Base-by-base conservation (phyloP, 305 asterid genomes). In the Fraxinus dipetala region DNA sequence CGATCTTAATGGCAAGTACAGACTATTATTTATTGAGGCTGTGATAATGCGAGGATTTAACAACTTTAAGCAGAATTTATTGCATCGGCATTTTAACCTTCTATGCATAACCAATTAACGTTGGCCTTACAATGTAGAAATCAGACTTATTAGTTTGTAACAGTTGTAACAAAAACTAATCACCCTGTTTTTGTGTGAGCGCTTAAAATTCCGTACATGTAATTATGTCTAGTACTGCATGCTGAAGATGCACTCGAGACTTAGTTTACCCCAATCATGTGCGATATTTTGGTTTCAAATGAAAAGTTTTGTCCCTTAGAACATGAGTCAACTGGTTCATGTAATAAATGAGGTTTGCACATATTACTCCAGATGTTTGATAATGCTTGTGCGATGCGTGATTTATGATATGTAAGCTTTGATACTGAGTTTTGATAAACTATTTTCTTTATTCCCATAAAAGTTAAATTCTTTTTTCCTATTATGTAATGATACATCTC, bases 1-100 rank as follows among this genome's bases (percentile, higher is more conserved):
- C 97, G 79, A 85, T 67, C 90, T 20, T 34, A 86, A 86, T 59
- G 89, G 83, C 65, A 88, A 91, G 36, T 73, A 75, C 78, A 79
- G 83, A 18, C 82, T 78, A 22, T 24, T 75, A 54, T 51, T 54
- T 40, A 10, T 75, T 20, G 6, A 80, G 69, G 81, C 34, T 84
- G 79, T 85, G 80, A 86, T 89, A 78, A 79, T 61, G 61, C 1
- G 74, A 69, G 80, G 48, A 30, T 76, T 35, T 34, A 7, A 18
- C 51, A 2, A 72, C 26, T 32, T 6, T n/a, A 34, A 32, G 14
- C 48, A 75, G 89, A 81, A 8, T 69, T 16, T 51, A 31, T 79
- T 81, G 81, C 81, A 81, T 38, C 80, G 75, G 79, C 65, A 22
- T 82, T 84, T 86, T 82, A 80, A 77, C 51, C 83, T 77, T 86